phyloP scores from a whole-genome alignment of 176 grass and related monocot genomes.

The Aegilops umbellulata region DNA sequence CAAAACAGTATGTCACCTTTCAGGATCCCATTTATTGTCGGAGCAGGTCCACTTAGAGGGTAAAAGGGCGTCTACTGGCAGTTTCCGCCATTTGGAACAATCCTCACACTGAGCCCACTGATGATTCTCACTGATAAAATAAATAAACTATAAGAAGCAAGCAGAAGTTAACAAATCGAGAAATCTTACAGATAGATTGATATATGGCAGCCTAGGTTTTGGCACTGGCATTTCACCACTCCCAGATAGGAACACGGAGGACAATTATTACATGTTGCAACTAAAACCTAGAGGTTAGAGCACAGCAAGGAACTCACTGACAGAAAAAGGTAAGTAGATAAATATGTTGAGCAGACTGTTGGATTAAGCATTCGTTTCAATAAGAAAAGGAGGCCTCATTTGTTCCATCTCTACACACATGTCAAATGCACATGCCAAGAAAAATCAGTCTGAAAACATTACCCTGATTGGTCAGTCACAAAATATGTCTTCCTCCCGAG shows the following conservation, averaged over 20 bases:
- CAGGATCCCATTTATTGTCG: constrained; percentile 84
- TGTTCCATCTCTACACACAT: constrained; percentile 8
- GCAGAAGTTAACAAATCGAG: not conserved
- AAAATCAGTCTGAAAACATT: constrained; percentile 18
- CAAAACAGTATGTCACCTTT: constrained; percentile 48
- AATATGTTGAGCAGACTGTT: not conserved
- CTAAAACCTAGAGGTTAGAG: not conserved
- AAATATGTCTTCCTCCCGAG: constrained; percentile 91
- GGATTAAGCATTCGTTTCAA: not conserved
- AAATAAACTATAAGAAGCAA: constrained; percentile 22
- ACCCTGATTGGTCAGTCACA: constrained; percentile 67
- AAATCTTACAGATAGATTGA: not conserved
- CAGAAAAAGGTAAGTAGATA: constrained; percentile 8
- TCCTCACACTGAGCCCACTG: constrained; percentile 95
- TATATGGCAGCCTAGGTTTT: not conserved
- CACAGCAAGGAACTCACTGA: not conserved
- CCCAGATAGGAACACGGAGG: not conserved
- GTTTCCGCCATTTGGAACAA: constrained; percentile 93
- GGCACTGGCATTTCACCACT: constrained; percentile 13
- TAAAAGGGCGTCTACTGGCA: constrained; percentile 73
- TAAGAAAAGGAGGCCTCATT: not conserved
- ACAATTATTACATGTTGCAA: not conserved
- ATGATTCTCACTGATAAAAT: constrained; percentile 60
- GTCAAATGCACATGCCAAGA: not conserved
- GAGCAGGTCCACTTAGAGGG: constrained; percentile 85